Evolutionary conservation across 257 asterid genomes (phyloP), one percentile per base, ranked within the genome.

Genomic region (Fraxinus cuspidata): DNA sequence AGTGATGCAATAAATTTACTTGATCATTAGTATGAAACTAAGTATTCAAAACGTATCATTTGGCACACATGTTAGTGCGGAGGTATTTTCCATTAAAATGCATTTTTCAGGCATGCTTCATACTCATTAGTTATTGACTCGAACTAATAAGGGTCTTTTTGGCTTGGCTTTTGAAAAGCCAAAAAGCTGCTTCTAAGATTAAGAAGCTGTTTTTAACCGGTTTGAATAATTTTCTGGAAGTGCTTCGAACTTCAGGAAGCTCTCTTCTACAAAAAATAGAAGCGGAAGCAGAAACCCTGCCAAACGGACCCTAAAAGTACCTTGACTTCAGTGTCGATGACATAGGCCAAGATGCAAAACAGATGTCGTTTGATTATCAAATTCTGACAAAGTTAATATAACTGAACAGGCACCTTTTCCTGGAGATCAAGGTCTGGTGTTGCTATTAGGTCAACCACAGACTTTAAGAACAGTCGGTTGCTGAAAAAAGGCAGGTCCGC

Each of bases 401-500:
- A 65, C 34, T 51, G 42, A 75, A 49, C 23, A 79, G 28, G 44
- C 72, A 94, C 98, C 98, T 94, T 94, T 83, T 94, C 98, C 85
- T 83, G 94, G 75, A 94, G 96, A 90, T 94, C 98, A 71, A 92
- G 87, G 85, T 94, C 97, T 12, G 68, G 29, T 63, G 93, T 81
- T 28, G 82, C 83, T 80, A 88, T 78, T 72, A 88, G 83, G 83
- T 89, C 90, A 75, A 90, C 94, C 76, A 94, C 83, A 25, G 97
- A 85, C 85, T 88, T 90, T 79, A 92, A 79, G 80, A 91, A 81
- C 42, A 78, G 71, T 23, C 60, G 93, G 76, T 82, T 88, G 84
- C 88, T 83, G 86, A 90, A 88, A 84, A 85, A 78, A 56, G 90
- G 87, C 35, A 78, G 79, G 40, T 77, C 89, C 27, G 64, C 77